Conservation (phyloP, 1,284 basidiomycete species). For the Omphalotus olearius region DNA sequence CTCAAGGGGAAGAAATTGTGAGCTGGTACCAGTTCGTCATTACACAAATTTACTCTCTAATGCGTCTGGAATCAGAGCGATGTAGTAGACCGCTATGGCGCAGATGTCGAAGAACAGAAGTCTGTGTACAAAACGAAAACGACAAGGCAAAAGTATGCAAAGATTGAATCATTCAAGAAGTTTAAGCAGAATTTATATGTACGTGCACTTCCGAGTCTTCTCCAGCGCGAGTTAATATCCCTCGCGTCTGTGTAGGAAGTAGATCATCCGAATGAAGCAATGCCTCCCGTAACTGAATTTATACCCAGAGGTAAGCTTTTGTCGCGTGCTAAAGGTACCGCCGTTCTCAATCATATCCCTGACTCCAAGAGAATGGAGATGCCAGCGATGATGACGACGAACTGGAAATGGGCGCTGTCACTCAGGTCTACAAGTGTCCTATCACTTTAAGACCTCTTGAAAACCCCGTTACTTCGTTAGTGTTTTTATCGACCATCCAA, state of each 20-base stretch:
- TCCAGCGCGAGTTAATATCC: neutral
- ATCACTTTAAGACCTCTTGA: slow-evolving; percentile 60
- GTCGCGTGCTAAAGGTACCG: neutral
- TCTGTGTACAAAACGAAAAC: slow-evolving; percentile 56
- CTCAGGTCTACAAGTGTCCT: slow-evolving; percentile 79
- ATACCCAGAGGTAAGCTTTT: slow-evolving; percentile 56
- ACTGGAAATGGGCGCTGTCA: slow-evolving; percentile 76
- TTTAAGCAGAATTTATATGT: slow-evolving; percentile 74
- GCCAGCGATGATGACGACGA: slow-evolving; percentile 77
- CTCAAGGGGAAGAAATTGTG: slow-evolving; percentile 55
- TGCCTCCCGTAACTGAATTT: slow-evolving; percentile 75
- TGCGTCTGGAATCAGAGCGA: slow-evolving; percentile 34
- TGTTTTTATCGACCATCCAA: slow-evolving; percentile 14
- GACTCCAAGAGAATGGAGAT: slow-evolving; percentile 68
- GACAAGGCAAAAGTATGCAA: slow-evolving; percentile 70
- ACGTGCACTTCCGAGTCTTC: slow-evolving; percentile 20
- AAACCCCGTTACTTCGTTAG: slow-evolving; percentile 75
- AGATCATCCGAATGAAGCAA: slow-evolving; percentile 57
- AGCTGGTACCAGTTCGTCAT: slow-evolving; percentile 21
- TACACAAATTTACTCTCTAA: neutral
- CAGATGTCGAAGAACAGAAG: slow-evolving; percentile 35
- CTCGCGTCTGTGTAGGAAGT: slow-evolving; percentile 46
- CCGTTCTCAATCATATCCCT: slow-evolving; percentile 1
- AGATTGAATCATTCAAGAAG: slow-evolving; percentile 52
- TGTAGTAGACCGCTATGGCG: slow-evolving; percentile 41